Evolutionary conservation across 2,329 filamentous ascomycete genomes (phyloP).

Genomic region (Calycina herbarum): DNA sequence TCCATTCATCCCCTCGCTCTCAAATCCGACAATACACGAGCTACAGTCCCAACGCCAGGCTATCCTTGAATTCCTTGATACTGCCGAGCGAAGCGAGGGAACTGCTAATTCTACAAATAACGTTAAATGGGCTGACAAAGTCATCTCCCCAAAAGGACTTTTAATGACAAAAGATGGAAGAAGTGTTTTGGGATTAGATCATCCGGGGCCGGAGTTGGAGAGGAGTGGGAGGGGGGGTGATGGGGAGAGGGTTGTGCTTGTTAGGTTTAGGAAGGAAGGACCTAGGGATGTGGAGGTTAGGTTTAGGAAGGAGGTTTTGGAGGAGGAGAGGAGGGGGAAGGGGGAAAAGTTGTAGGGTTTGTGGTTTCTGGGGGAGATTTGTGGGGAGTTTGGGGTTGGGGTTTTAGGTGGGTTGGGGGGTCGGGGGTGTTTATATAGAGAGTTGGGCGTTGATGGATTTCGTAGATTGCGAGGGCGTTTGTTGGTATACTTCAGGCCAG

Average conservation of each 20-base stretch:
- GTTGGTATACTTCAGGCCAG: too few species aligned
- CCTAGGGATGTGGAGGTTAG: conserved; percentile 56
- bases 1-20: too few species aligned
- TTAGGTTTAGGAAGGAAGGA: conserved; percentile 52
- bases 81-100: conserved; percentile 43
- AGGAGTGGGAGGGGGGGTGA: conserved; percentile 54
- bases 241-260: conserved; percentile 57
- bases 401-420: too few species aligned
- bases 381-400: too few species aligned
- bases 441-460: too few species aligned
- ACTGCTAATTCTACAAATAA: conserved; percentile 29
- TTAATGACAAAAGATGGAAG: conserved; percentile 50
- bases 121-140: conserved; percentile 55
- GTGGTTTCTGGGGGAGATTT: not conserved
- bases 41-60: conserved; percentile 51
- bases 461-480: too few species aligned
- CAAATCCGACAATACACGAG: too few species aligned
- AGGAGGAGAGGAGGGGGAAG: conserved; percentile 44
- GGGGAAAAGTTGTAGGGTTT: conserved; percentile 22
- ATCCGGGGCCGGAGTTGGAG: conserved; percentile 56
- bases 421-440: too few species aligned
- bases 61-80: conserved; percentile 54
- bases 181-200: conserved; percentile 56
- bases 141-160: conserved; percentile 56
- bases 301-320: conserved; percentile 49